Conservation (phyloP, 1,139 yeast species). For the Suhomyces yuchorum region DNA sequence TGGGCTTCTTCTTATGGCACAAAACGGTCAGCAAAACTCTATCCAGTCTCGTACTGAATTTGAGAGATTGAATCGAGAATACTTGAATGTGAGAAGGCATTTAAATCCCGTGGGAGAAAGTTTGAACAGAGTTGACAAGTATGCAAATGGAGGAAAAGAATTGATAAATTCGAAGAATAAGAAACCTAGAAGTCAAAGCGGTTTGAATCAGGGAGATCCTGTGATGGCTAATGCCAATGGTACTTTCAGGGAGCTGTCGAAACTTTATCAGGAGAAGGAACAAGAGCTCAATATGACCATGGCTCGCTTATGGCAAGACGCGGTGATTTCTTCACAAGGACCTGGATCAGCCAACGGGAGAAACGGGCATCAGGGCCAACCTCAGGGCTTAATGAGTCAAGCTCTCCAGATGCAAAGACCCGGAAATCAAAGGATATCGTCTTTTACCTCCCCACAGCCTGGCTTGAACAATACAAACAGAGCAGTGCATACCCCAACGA, state of each 20-base stretch:
- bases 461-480: slow-evolving; percentile 18
- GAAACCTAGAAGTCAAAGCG: slow-evolving; percentile 13
- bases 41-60: slow-evolving; percentile 72
- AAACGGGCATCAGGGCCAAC: slow-evolving; percentile 5
- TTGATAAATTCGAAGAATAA: slow-evolving; percentile 28
- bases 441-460: slow-evolving; percentile 25
- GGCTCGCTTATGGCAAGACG: slow-evolving; percentile 47
- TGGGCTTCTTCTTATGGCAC: slow-evolving; percentile 37
- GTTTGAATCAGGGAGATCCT: slow-evolving; percentile 5
- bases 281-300: slow-evolving; percentile 31
- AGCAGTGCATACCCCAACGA: slow-evolving; percentile 35
- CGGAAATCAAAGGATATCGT: slow-evolving; percentile 29
- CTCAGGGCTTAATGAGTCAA: slow-evolving; percentile 12
- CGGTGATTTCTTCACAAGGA: slow-evolving; percentile 20
- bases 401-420: slow-evolving; percentile 27
- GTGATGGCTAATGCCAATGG: slow-evolving; percentile 23
- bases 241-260: slow-evolving; percentile 40
- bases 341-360: slow-evolving; percentile 5
- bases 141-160: slow-evolving; percentile 19
- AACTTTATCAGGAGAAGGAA: slow-evolving; percentile 35
- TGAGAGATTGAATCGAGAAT: slow-evolving; percentile 75
- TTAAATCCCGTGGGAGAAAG: slow-evolving; percentile 70
- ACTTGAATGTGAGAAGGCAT: slow-evolving; percentile 67
- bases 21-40: slow-evolving; percentile 44
- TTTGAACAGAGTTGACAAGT: slow-evolving; percentile 46